A percentile compares a stretch with the other conserved stretches of the same genome.
Evolutionary conservation across 2,329 filamentous ascomycete genomes (phyloP).

Genomic region (Penicillium sp.): DNA sequence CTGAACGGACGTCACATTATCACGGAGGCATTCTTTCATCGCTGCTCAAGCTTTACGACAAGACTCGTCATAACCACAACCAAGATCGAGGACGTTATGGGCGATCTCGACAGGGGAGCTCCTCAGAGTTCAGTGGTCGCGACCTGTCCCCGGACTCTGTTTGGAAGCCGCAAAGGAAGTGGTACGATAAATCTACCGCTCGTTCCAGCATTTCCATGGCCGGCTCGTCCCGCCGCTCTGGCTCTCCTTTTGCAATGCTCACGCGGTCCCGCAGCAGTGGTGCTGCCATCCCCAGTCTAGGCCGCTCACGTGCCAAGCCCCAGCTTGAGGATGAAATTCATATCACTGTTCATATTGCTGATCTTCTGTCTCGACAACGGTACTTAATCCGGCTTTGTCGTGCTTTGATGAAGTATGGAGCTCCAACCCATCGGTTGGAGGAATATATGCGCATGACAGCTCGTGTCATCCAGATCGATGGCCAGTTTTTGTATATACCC

Average conservation of each 20-base stretch:
- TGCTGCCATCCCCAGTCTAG: slow-evolving; percentile 25
- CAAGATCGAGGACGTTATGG: slow-evolving; percentile 26
- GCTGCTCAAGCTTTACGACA: slow-evolving; percentile 67
- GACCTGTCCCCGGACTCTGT: slow-evolving; percentile 33
- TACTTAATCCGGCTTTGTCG: slow-evolving; percentile 83
- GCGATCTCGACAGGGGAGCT: slow-evolving; percentile 32
- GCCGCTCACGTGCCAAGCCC: slow-evolving; percentile 11
- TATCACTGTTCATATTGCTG: slow-evolving; percentile 61
- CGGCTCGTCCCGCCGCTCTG: slow-evolving; percentile 30
- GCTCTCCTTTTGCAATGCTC: slow-evolving; percentile 30
- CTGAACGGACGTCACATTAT: slow-evolving; percentile 66
- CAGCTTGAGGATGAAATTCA: slow-evolving; percentile 50
- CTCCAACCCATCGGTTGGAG: slow-evolving; percentile 85
- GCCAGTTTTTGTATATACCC: slow-evolving; percentile 85
- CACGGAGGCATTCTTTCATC: slow-evolving; percentile 71
- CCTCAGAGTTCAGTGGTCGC: slow-evolving; percentile 30
- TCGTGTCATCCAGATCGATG: slow-evolving; percentile 82
- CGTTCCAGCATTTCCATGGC: slow-evolving; percentile 36
- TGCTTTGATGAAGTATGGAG: slow-evolving; percentile 84
- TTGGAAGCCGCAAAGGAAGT: slow-evolving; percentile 35
- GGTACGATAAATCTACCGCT: slow-evolving; percentile 41
- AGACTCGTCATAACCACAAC: slow-evolving; percentile 32
- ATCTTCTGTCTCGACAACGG: slow-evolving; percentile 72
- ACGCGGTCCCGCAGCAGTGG: slow-evolving; percentile 39
- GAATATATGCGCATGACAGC: slow-evolving; percentile 88